These are phyloP conservation scores for Phycomyces nitens DNA, from an alignment of 192 early-diverging fungal genomes.

Conservation along the genomic window DNA sequence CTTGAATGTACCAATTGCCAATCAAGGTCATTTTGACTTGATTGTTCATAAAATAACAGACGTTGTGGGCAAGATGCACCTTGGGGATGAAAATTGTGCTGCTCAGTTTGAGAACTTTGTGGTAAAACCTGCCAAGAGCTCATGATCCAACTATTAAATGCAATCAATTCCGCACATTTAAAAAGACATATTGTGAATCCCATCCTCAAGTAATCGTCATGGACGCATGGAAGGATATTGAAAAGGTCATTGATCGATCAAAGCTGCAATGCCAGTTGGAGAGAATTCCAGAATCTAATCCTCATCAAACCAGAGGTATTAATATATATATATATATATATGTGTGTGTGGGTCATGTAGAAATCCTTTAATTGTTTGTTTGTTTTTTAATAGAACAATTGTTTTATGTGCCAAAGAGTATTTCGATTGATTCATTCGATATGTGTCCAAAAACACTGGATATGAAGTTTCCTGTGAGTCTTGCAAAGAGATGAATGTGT, in stretches of 20 bases:
- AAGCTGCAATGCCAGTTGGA: not conserved
- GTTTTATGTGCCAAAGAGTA: slow-evolving; percentile 13
- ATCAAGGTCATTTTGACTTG: slow-evolving; percentile 26
- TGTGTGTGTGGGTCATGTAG: not conserved
- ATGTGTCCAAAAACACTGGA: not conserved
- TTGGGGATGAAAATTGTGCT: slow-evolving; percentile 10
- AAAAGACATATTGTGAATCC: slow-evolving; percentile 18
- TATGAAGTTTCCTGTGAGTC: slow-evolving; percentile 25
- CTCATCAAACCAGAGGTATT: too few relatives aligned
- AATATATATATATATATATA: not conserved
- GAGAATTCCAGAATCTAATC: too few relatives aligned
- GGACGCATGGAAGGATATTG: slow-evolving; percentile 23
- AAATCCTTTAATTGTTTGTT: not conserved
- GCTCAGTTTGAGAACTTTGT: slow-evolving; percentile 21
- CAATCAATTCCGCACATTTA: not conserved
- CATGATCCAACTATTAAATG: not conserved
- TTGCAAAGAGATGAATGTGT: not conserved
- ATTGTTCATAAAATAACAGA: slow-evolving; percentile 42
- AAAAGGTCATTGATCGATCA: slow-evolving; percentile 29
- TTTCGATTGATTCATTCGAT: slow-evolving; percentile 8
- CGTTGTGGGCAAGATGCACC: slow-evolving; percentile 23
- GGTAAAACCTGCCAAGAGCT: slow-evolving; percentile 9
- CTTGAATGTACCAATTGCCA: slow-evolving; percentile 16
- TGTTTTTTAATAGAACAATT: not conserved
- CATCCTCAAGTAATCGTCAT: slow-evolving; percentile 29